Evolutionary conservation across 768 basidiomycete genomes (phyloP), one percentile per base, ranked within the genome.

Genomic region (Porphyrellus cyaneotinctus): DNA sequence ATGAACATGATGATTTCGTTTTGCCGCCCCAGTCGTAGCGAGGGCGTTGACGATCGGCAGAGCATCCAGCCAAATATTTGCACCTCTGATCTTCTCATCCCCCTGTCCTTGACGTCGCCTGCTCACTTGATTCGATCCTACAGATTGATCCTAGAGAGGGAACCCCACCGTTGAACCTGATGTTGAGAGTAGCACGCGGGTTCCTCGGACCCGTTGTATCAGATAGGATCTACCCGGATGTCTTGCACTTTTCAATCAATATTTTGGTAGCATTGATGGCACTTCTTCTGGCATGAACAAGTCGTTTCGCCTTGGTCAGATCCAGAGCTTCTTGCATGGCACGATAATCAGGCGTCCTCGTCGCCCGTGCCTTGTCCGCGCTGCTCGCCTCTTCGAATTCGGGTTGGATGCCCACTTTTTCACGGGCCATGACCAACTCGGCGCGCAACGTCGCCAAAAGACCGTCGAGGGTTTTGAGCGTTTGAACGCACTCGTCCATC

Each of bases 21-120:
- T 77, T 84, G 83, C 82, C 83, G 83, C 83, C 83, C 83, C 83
- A 85, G 83, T 84, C 83, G 73, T 84, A 85, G 80, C 66, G 53
- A 59, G 24, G 60, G 76, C 81, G 47, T 71, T 85, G 83, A 85
- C 77, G 83, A 85, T 67, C 62, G 80, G 82, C 74, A 74, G 73
- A 79, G 83, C 83, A 83, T 72, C 23, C 26, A 82, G 80, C 82
- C 82, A 85, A 85, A 80, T 64, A 66, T 66, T 78, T 81, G 82
- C 80, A 84, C 70, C 70, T 73, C 83, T 85, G 83, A 85, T 60
- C 58, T 49, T 60, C 51, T 55, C 9, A 38, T 48, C 38, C 2
- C 6, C 6, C 33, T 35, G 4, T 45, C 26, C 12, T 32, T 51
- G 39, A 44, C 26, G 37, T 32, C 28, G 15, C 28, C 8, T 22